A percentile compares a stretch with the other conserved stretches of the same genome.
Conservation (phyloP, 1,284 basidiomycete genomes). For the Ceraceosorus guamensis region DNA sequence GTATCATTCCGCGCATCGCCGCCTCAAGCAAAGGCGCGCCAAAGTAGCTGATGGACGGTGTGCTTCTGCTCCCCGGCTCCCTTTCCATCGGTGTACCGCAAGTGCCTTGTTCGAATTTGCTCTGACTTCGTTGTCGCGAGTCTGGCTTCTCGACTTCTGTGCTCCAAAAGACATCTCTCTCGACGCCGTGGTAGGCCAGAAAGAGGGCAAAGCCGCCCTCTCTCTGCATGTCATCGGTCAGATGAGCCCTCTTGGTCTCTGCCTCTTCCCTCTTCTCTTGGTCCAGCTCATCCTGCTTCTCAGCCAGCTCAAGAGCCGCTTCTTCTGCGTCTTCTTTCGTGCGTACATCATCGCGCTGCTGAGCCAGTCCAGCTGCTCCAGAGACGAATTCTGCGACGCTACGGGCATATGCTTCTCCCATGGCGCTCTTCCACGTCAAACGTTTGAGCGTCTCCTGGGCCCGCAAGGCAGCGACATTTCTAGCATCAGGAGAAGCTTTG, state of each 20-base stretch:
- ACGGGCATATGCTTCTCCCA: constrained; percentile 5
- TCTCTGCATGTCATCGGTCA: not conserved
- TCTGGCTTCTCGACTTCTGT: too few relatives aligned
- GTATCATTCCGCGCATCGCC: not conserved
- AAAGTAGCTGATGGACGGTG: not conserved
- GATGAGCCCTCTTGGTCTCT: too few relatives aligned
- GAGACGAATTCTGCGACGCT: constrained; percentile 4
- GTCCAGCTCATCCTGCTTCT: not conserved
- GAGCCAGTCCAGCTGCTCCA: not conserved
- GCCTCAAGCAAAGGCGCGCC: not conserved
- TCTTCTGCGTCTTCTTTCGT: not conserved
- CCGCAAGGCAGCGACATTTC: not conserved
- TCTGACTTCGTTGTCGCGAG: too few relatives aligned
- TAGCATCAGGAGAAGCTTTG: too few relatives aligned
- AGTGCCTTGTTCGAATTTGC: not conserved
- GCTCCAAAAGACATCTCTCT: too few relatives aligned
- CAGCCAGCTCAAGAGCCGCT: not conserved
- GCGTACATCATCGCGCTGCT: not conserved
- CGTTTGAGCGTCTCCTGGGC: constrained; percentile 1
- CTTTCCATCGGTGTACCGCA: too few relatives aligned
- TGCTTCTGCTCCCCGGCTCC: too few relatives aligned
- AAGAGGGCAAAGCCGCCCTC: not conserved
- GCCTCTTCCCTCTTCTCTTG: not conserved
- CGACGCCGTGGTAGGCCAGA: too few relatives aligned
- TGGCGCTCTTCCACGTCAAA: not conserved